phyloP scores from a whole-genome alignment of 2,329 filamentous ascomycete species.

The Tolypocladium ovalisporum region DNA sequence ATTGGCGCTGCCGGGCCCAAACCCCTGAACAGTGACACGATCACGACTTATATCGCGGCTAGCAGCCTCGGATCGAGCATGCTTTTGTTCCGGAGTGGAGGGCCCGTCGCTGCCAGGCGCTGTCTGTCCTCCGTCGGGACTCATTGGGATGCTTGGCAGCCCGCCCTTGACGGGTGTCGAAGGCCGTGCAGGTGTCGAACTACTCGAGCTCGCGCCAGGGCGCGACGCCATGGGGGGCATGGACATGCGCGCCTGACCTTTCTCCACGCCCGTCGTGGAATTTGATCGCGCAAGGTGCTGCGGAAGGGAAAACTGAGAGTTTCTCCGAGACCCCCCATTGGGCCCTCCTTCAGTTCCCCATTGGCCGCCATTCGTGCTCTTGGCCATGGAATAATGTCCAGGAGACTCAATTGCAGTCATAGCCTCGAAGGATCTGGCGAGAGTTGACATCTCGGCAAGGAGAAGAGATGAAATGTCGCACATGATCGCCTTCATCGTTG shows the following conservation, averaged over 20 bases:
- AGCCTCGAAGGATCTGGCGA: slow-evolving; percentile 62
- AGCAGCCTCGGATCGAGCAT: slow-evolving; percentile 24
- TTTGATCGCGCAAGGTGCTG: slow-evolving; percentile 35
- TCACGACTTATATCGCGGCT: slow-evolving; percentile 42
- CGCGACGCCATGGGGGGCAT: slow-evolving; percentile 58
- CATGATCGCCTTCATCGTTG: slow-evolving; percentile 73
- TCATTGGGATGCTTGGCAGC: slow-evolving; percentile 36
- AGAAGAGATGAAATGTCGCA: slow-evolving; percentile 66
- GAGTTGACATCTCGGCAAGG: slow-evolving; percentile 63
- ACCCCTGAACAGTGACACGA: slow-evolving; percentile 56
- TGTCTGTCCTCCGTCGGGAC: slow-evolving; percentile 34
- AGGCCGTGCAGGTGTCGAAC: slow-evolving; percentile 35
- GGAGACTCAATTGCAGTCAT: slow-evolving; percentile 71
- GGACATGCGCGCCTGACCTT: slow-evolving; percentile 62
- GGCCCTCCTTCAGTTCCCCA: slow-evolving; percentile 29
- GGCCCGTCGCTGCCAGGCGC: slow-evolving; percentile 22
- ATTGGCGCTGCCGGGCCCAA: slow-evolving; percentile 58
- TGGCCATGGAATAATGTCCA: slow-evolving; percentile 33
- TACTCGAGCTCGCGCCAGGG: slow-evolving; percentile 29
- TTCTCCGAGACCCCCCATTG: slow-evolving; percentile 33
- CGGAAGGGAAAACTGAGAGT: slow-evolving; percentile 41
- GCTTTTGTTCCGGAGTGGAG: slow-evolving; percentile 30
- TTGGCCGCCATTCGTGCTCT: slow-evolving; percentile 28
- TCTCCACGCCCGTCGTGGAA: slow-evolving; percentile 47
- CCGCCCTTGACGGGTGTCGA: slow-evolving; percentile 40